A percentile compares a stretch with the other conserved stretches of the same genome.
Conservation (phyloP, 441 rosid species). For the Jatropha podagrica region DNA sequence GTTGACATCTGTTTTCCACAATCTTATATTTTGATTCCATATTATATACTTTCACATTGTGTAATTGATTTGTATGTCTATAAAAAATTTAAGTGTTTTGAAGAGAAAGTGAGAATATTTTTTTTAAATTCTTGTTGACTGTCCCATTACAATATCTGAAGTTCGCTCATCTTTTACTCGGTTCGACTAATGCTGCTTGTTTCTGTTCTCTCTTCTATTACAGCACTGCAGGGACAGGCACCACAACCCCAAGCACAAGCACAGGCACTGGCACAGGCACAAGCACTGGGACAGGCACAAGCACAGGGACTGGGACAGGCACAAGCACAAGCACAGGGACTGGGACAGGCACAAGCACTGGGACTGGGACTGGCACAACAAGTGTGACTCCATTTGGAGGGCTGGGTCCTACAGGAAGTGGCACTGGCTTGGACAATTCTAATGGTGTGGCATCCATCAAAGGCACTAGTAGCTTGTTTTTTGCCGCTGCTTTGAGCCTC, state of each 20-base stretch:
- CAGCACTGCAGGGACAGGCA: slow-evolving; percentile 30
- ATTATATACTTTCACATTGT: background rate
- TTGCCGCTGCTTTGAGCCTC: slow-evolving; percentile 24
- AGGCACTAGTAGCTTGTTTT: slow-evolving; percentile 21
- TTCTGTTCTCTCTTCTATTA: slow-evolving; percentile 5
- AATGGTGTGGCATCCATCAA: slow-evolving; percentile 30
- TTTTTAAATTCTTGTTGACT: background rate
- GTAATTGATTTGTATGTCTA: background rate
- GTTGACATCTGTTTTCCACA: slow-evolving; percentile 26
- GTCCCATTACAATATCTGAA: background rate
- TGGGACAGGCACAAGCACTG: slow-evolving; percentile 23
- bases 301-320: slow-evolving; percentile 19
- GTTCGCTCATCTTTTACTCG: background rate
- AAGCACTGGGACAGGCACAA: slow-evolving; percentile 1
- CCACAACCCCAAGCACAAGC: slow-evolving; percentile 28
- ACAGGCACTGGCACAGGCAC: slow-evolving; percentile 35
- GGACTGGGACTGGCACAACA: background rate
- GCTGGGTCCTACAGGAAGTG: slow-evolving; percentile 54
- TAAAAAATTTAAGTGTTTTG: background rate
- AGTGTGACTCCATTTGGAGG: slow-evolving; percentile 32
- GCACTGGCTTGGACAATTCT: slow-evolving; percentile 33
- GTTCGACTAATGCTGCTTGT: background rate
- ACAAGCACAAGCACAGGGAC: slow-evolving; percentile 31
- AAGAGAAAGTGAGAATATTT: too few species aligned
- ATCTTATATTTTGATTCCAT: background rate